Conservation (phyloP, 177 flowering plant genomes). For the Vitis hybrid region DNA sequence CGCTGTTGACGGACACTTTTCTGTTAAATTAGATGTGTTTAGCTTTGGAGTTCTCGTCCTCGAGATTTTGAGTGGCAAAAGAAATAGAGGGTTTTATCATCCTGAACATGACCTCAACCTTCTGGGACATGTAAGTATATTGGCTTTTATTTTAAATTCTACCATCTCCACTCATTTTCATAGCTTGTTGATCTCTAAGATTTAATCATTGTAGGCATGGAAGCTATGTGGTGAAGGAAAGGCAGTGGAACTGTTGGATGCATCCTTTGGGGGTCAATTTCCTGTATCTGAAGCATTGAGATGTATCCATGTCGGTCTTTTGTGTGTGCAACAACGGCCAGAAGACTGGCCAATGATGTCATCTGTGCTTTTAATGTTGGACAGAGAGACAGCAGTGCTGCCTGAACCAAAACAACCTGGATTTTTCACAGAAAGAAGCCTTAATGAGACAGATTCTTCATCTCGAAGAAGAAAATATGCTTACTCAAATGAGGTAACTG, state of each 20-base stretch:
- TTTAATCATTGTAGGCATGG: neutral
- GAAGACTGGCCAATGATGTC: conserved; percentile 13
- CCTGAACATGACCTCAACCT: conserved; percentile 10
- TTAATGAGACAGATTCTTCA: neutral
- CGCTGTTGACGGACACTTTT: conserved; percentile 26
- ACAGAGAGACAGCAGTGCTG: conserved; percentile 9
- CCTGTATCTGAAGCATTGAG: conserved; percentile 21
- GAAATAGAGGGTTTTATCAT: conserved; percentile 20
- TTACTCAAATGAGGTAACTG: conserved; percentile 7
- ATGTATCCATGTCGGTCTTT: conserved; percentile 38
- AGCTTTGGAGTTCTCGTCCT: conserved; percentile 26
- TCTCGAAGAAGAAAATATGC: neutral
- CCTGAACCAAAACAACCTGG: conserved; percentile 13
- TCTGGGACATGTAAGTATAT: conserved; percentile 15
- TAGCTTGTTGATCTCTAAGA: neutral
- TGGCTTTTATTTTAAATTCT: neutral
- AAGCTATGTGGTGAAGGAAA: neutral
- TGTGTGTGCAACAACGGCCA: conserved; percentile 36
- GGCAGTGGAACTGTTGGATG: neutral
- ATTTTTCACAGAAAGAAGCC: conserved; percentile 11
- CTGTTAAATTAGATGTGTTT: conserved; percentile 28
- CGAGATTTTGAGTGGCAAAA: conserved; percentile 29
- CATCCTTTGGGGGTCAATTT: neutral
- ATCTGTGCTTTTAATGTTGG: conserved; percentile 12
- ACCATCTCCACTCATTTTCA: neutral